Conservation (phyloP, 2,329 filamentous ascomycete genomes). For the Trichoderma atrobrunneum region DNA sequence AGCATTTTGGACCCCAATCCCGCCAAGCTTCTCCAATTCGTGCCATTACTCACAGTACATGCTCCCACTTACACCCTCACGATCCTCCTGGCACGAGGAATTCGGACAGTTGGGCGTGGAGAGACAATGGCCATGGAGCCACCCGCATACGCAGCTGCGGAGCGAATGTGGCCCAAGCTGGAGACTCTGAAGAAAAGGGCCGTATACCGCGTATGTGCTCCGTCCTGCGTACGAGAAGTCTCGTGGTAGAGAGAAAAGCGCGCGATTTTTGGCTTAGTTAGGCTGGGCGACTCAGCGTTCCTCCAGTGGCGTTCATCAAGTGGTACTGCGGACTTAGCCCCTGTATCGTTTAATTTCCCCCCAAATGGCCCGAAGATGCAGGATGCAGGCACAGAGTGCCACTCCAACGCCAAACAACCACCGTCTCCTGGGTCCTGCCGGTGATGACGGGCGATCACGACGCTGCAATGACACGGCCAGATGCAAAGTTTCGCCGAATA, state of each 20-base stretch:
- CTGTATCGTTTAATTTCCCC: conserved; percentile 15
- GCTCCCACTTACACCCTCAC: conserved; percentile 1
- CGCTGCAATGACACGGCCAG: conserved; percentile 10
- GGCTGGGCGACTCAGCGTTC: conserved; percentile 10
- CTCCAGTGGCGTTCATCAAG: conserved; percentile 6
- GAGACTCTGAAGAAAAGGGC: conserved; percentile 16
- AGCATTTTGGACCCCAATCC: neutral
- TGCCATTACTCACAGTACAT: conserved; percentile 8
- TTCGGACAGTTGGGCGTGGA: neutral
- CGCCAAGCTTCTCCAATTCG: conserved; percentile 2
- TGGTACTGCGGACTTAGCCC: conserved; percentile 13
- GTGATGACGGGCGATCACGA: conserved; percentile 1
- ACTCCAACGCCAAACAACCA: conserved; percentile 4
- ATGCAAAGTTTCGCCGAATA: conserved; percentile 10
- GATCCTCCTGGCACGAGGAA: neutral
- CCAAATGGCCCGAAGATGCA: conserved; percentile 16
- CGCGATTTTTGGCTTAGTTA: conserved; percentile 16
- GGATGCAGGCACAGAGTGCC: conserved; percentile 14
- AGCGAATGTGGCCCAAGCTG: conserved; percentile 17
- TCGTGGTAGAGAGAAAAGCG: conserved; percentile 5
- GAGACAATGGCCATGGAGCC: conserved; percentile 8
- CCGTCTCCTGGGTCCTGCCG: neutral
- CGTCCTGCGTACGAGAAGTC: neutral
- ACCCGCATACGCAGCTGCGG: conserved; percentile 12
- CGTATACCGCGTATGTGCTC: conserved; percentile 12